Evolutionary conservation across 352 stramenopile species (phyloP), one percentile per base, ranked within the genome.

Genomic region (Globisporangium ultimum): DNA sequence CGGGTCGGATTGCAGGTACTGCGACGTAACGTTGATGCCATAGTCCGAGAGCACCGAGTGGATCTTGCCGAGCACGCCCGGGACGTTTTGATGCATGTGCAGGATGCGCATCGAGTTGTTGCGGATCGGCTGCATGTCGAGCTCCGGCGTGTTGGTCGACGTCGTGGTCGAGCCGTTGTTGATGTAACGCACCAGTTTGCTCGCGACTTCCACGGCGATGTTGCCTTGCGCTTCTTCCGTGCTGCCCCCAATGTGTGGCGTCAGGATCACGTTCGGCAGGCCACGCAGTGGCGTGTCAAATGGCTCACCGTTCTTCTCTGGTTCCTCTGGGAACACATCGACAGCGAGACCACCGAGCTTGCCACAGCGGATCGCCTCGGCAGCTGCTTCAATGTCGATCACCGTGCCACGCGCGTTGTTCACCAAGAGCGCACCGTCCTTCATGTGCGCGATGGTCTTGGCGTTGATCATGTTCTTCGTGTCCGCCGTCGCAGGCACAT

Each of bases 211-310:
- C 24, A 90, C 80, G 12, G 84, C 84, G 58, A 94, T 92, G 68
- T 94, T 94, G 32, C 95, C 92, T 78, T 99, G 94, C 1, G 96
- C 95, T 71, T 99, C 96, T 66, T 97, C 92, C 11, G 96, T 99
- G 53, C 88, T 98, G 18, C 95, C 96, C 49, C 96, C 96, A 63
- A 99, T 95, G 67, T 99, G 96, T 2, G 96, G 96, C 47, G 97
- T 94, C 48, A 97, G 75, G 55, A 98, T 95, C 51, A 97, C 80
- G 66, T 98, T 98, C 20, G 88, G 78, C 67, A 98, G 85, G 48
- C 93, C 86, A 55, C 87, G 92, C 55, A 98, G 74, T 8, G 80
- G 78, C 50, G 81, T 96, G 40, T 94, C 84, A 61, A 92, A 94
- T 41, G 80, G 61, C 58, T 90, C 74, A 41, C 86, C 86, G 58